Percentiles rank a stretch among this genome's conserved stretches.
These are phyloP conservation scores for Xylaria grammica DNA, from an alignment of 495 filamentous ascomycete genomes.

Conservation along the genomic window DNA sequence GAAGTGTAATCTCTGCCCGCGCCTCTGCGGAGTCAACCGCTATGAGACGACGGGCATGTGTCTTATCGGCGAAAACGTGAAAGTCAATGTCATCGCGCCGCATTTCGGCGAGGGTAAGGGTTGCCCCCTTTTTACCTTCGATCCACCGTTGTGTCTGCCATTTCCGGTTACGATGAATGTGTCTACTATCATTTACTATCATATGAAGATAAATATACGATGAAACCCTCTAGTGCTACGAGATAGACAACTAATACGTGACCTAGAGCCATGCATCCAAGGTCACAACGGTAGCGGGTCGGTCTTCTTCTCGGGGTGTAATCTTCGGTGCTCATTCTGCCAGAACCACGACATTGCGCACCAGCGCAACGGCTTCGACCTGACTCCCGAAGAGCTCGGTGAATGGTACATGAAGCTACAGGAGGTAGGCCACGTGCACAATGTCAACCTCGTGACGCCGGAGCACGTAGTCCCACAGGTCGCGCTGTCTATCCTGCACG, in stretches of 20 bases:
- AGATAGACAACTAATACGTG: neutral
- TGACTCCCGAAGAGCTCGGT: conserved; percentile 77
- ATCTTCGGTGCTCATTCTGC: conserved; percentile 79
- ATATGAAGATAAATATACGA: neutral
- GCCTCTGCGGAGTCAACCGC: conserved; percentile 74
- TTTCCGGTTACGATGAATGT: neutral
- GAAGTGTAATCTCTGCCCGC: conserved; percentile 78
- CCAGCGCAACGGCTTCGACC: conserved; percentile 70
- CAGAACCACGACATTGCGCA: conserved; percentile 84
- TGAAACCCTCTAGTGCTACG: neutral
- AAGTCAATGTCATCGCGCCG: conserved; percentile 79
- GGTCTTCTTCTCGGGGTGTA: conserved; percentile 74
- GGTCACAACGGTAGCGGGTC: conserved; percentile 74
- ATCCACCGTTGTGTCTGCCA: neutral
- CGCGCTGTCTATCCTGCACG: conserved; percentile 70
- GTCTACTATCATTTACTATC: neutral
- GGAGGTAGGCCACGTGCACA: conserved; percentile 71
- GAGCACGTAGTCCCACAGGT: conserved; percentile 82
- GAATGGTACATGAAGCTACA: conserved; percentile 81
- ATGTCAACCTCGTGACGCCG: conserved; percentile 76
- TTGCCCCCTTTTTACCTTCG: neutral
- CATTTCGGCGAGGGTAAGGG: conserved; percentile 66
- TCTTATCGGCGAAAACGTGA: conserved; percentile 72
- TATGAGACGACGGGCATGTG: conserved; percentile 75
- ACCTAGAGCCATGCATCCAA: conserved; percentile 72